Evolutionary conservation across 2,329 filamentous ascomycete genomes (phyloP).

Genomic region (Penicillium digitatum): DNA sequence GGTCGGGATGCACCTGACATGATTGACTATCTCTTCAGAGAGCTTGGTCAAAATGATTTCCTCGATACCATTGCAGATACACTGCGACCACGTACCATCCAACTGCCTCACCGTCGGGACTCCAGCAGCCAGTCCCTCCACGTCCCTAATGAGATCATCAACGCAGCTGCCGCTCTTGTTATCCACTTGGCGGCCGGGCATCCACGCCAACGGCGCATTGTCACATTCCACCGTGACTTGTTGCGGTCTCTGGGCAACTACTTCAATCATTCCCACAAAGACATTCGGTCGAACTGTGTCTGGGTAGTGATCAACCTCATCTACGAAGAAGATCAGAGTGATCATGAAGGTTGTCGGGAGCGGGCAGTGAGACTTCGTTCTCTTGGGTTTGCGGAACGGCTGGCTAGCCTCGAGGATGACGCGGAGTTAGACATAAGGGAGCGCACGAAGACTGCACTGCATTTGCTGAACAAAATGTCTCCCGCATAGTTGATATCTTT

Average conservation of each 20-base stretch:
- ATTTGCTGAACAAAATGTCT: constrained; percentile 56
- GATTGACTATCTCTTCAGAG: constrained; percentile 77
- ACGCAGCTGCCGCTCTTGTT: constrained; percentile 73
- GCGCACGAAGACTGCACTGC: constrained; percentile 72
- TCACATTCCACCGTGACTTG: constrained; percentile 72
- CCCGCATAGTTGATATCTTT: neutral
- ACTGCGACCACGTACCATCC: constrained; percentile 53
- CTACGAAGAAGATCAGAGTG: constrained; percentile 70
- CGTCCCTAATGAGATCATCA: constrained; percentile 62
- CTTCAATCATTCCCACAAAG: constrained; percentile 66
- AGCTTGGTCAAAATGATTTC: constrained; percentile 70
- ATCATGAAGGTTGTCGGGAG: constrained; percentile 61
- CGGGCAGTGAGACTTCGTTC: constrained; percentile 66
- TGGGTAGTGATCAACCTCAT: constrained; percentile 84
- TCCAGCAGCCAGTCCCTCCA: constrained; percentile 28
- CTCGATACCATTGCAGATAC: constrained; percentile 79
- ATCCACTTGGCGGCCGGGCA: constrained; percentile 83
- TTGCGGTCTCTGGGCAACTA: constrained; percentile 69
- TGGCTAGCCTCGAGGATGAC: constrained; percentile 64
- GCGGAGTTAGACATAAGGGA: constrained; percentile 77
- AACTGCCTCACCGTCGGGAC: constrained; percentile 33
- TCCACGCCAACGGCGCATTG: constrained; percentile 70
- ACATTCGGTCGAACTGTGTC: constrained; percentile 73
- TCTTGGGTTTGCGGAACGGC: constrained; percentile 65
- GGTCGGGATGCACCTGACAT: constrained; percentile 61